These are phyloP conservation scores for Aspergillus bombycis DNA, from an alignment of 2,329 filamentous ascomycete species.

Conservation along the genomic window DNA sequence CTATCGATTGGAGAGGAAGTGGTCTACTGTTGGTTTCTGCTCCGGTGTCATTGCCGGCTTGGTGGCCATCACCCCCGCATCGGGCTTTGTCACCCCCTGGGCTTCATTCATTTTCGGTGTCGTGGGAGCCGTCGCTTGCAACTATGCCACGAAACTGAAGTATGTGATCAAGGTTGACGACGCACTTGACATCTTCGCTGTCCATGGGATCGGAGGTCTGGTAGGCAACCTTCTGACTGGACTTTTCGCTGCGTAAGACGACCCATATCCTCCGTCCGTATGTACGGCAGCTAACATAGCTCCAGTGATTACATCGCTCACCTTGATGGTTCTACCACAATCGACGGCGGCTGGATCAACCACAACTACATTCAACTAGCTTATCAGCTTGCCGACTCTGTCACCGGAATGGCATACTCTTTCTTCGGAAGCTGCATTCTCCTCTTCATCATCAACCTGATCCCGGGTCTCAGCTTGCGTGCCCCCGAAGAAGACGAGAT, in stretches of 20 bases:
- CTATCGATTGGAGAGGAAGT: conserved; percentile 86
- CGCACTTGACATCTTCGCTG: conserved; percentile 85
- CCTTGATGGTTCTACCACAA: conserved; percentile 70
- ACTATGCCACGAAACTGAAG: conserved; percentile 90
- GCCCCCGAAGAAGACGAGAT: conserved; percentile 78
- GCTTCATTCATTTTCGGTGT: conserved; percentile 78
- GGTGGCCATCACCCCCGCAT: conserved; percentile 85
- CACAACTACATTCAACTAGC: conserved; percentile 80
- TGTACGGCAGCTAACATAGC: conserved; percentile 16
- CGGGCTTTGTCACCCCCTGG: conserved; percentile 84
- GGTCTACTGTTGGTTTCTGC: conserved; percentile 92
- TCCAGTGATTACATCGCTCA: conserved; percentile 76
- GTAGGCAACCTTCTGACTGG: conserved; percentile 79
- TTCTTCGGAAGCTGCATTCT: conserved; percentile 78
- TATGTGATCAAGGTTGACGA: conserved; percentile 81
- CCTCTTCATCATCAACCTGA: conserved; percentile 76
- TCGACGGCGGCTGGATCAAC: conserved; percentile 80
- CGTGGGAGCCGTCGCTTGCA: conserved; percentile 75
- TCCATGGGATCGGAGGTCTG: conserved; percentile 76
- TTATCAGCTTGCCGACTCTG: conserved; percentile 81
- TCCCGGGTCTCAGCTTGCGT: conserved; percentile 75
- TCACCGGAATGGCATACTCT: conserved; percentile 75
- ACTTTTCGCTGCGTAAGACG: conserved; percentile 73
- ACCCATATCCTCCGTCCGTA: background rate
- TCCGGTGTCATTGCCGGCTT: conserved; percentile 86